Evolutionary conservation across 768 basidiomycete species (phyloP).

Genomic region (Amyloporia xantha): DNA sequence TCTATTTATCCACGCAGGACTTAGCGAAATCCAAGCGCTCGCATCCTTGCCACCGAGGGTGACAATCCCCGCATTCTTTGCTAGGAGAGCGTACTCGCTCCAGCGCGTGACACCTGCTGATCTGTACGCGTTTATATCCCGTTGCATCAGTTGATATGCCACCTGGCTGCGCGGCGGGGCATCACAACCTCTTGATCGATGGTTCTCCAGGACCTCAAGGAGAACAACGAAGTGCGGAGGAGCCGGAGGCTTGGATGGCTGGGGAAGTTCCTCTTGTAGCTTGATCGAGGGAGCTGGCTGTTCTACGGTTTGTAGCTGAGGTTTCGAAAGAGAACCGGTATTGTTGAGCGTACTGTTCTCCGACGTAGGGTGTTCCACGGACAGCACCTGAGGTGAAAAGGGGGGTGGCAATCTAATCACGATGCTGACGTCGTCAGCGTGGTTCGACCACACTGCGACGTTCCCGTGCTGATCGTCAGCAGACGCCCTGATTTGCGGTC

Average conservation of each 20-base stretch:
- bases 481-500: too few species aligned
- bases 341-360: not conserved
- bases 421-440: too few species aligned
- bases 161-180: slow-evolving; percentile 5
- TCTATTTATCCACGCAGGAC: not conserved
- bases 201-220: slow-evolving; percentile 6
- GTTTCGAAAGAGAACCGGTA: not conserved
- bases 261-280: not conserved
- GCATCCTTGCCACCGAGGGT: slow-evolving; percentile 7
- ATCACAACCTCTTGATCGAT: slow-evolving; percentile 1
- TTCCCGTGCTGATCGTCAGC: too few species aligned
- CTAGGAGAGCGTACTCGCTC: slow-evolving; percentile 11
- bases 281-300: not conserved
- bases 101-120: slow-evolving; percentile 8
- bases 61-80: slow-evolving; percentile 9
- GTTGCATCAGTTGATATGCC: slow-evolving; percentile 2
- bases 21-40: slow-evolving; percentile 4
- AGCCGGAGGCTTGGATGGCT: not conserved
- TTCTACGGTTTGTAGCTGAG: not conserved
- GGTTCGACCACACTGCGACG: too few species aligned
- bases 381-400: not conserved
- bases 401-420: too few species aligned
- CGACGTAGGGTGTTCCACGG: not conserved
- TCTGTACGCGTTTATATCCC: slow-evolving; percentile 8
- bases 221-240: not conserved